A percentile compares a stretch with the other conserved stretches of the same genome.
These are phyloP conservation scores for Periconia digitata DNA, from an alignment of 2,329 filamentous ascomycete species.

Conservation along the genomic window DNA sequence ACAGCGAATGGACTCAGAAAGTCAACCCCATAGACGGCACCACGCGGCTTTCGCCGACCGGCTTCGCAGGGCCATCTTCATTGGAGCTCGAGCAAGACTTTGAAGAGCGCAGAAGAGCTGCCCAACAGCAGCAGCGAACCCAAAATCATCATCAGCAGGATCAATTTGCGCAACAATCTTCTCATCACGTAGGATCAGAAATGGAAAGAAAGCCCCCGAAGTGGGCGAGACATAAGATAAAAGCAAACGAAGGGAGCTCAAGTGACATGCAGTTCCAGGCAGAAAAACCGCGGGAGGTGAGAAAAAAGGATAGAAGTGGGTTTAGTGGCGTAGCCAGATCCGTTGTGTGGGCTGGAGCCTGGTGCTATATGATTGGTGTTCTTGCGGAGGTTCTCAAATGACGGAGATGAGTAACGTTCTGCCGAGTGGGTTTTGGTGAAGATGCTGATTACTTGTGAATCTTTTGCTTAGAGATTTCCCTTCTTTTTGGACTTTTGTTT, in stretches of 20 bases:
- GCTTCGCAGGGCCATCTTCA: slow-evolving; percentile 30
- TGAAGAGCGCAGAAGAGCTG: slow-evolving; percentile 24
- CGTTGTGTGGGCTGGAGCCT: slow-evolving; percentile 29
- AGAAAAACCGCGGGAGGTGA: too few species aligned
- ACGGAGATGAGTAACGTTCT: background rate
- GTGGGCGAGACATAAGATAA: background rate
- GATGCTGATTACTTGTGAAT: too few species aligned
- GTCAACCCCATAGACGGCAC: slow-evolving; percentile 43
- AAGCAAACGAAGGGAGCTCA: background rate
- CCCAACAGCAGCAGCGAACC: slow-evolving; percentile 1
- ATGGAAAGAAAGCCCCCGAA: too few species aligned
- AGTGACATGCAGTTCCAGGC: background rate
- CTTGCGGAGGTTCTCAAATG: slow-evolving; percentile 22
- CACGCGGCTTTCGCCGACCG: slow-evolving; percentile 33
- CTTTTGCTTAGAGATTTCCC: too few species aligned
- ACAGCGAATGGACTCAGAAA: background rate
- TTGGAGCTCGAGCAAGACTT: slow-evolving; percentile 26
- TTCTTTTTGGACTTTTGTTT: too few species aligned
- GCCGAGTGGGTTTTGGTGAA: background rate
- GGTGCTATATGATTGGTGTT: slow-evolving; percentile 38
- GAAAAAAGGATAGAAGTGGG: slow-evolving; percentile 12
- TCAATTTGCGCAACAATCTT: background rate
- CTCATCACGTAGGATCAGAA: background rate
- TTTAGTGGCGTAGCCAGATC: slow-evolving; percentile 30
- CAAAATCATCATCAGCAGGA: background rate